These are phyloP conservation scores for Maudiozyma barnettii DNA, from an alignment of 805 yeast genomes.

Conservation along the genomic window DNA sequence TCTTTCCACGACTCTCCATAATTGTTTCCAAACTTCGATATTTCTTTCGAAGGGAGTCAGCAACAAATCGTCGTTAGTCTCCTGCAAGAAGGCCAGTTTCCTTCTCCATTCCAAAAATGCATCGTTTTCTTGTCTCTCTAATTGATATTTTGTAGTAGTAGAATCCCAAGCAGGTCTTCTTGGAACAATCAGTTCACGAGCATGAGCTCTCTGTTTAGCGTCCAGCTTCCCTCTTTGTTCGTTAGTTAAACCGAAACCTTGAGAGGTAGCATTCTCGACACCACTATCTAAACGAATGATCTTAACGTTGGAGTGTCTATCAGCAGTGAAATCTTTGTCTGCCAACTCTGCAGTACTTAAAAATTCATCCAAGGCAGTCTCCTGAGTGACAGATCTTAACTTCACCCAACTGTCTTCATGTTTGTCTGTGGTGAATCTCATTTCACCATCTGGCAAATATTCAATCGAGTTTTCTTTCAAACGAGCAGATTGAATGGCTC, in stretches of 20 bases:
- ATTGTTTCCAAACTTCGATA: constrained; percentile 94
- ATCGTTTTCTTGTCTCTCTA: constrained; percentile 80
- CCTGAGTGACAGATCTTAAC: constrained; percentile 89
- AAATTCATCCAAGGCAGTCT: constrained; percentile 87
- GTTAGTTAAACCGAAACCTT: constrained; percentile 52
- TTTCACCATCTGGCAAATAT: constrained; percentile 74
- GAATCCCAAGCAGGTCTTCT: constrained; percentile 84
- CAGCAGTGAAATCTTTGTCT: constrained; percentile 93
- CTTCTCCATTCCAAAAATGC: constrained; percentile 94
- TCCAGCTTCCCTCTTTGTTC: constrained; percentile 58
- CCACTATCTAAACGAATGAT: constrained; percentile 62
- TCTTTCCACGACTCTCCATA: constrained; percentile 96
- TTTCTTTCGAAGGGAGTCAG: constrained; percentile 96
- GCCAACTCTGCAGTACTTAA: constrained; percentile 92
- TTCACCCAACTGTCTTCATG: constrained; percentile 86
- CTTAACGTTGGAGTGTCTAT: constrained; percentile 69
- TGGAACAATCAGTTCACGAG: constrained; percentile 72
- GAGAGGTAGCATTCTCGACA: constrained; percentile 33
- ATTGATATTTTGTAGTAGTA: constrained; percentile 59
- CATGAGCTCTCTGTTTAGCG: constrained; percentile 56
- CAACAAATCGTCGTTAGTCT: constrained; percentile 64
- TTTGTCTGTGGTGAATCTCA: constrained; percentile 77
- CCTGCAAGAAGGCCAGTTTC: constrained; percentile 74
- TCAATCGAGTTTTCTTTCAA: constrained; percentile 59
- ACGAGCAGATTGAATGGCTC: constrained; percentile 69